These are phyloP conservation scores for Colletotrichum echinochloae DNA, from an alignment of 2,329 filamentous ascomycete species.

Conservation along the genomic window DNA sequence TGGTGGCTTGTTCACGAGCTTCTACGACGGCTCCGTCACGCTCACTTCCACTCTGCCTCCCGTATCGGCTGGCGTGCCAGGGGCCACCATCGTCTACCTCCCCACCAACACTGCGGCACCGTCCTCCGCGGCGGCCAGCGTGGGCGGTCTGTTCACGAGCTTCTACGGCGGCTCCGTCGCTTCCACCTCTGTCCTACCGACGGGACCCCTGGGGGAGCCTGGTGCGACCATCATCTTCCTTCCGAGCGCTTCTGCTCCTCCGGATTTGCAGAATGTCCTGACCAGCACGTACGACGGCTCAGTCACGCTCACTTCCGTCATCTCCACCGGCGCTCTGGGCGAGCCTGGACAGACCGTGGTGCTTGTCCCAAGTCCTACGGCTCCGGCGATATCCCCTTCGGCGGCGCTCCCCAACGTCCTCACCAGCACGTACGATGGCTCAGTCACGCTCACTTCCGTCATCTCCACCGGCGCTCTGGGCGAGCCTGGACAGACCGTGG, in stretches of 20 bases:
- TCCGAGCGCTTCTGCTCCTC: background rate
- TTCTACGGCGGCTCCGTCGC: constrained; percentile 22
- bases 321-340: constrained; percentile 6
- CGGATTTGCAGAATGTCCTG: constrained; percentile 1
- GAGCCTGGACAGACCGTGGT: constrained; percentile 5
- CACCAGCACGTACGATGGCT: constrained; percentile 25
- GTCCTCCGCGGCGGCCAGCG: background rate
- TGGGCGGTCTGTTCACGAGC: constrained; percentile 25
- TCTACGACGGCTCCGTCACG: background rate
- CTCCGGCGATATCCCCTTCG: no score
- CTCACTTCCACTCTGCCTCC: background rate
- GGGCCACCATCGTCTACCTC: constrained; percentile 15
- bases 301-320: constrained; percentile 8
- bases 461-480: background rate
- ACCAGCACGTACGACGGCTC: constrained; percentile 33
- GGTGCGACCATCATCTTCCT: constrained; percentile 12
- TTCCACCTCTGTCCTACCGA: constrained; percentile 9
- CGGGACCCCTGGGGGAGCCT: constrained; percentile 3
- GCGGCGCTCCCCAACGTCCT: background rate
- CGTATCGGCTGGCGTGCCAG: constrained; percentile 4
- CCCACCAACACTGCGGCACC: constrained; percentile 3
- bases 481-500: background rate
- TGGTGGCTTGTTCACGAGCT: constrained; percentile 23
- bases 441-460: constrained; percentile 5
- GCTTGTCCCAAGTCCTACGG: background rate